Conservation (phyloP, 495 filamentous ascomycete genomes). For the Lineolata rhizophorae region DNA sequence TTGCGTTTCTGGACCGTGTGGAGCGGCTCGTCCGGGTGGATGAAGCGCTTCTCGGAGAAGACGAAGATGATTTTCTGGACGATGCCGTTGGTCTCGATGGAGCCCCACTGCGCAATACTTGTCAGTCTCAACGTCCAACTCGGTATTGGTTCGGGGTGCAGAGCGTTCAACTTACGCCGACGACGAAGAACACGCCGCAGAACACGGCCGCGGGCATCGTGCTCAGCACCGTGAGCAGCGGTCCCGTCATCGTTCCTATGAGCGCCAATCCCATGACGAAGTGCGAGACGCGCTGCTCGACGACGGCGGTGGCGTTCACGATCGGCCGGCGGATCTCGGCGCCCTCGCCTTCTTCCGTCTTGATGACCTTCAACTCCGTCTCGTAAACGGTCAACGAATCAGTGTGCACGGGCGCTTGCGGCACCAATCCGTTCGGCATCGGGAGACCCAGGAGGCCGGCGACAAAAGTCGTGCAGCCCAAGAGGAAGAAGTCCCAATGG, state of each 20-base stretch:
- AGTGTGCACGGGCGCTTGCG: constrained; percentile 78
- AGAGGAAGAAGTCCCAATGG: constrained; percentile 82
- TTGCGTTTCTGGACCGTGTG: constrained; percentile 31
- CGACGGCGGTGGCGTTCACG: constrained; percentile 42
- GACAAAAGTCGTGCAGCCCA: constrained; percentile 66
- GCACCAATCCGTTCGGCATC: constrained; percentile 57
- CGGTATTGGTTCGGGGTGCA: not conserved
- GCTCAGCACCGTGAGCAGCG: constrained; percentile 56
- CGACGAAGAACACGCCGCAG: constrained; percentile 82
- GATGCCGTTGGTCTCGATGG: constrained; percentile 61
- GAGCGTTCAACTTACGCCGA: constrained; percentile 24
- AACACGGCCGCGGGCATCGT: constrained; percentile 71
- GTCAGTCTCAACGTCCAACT: not conserved
- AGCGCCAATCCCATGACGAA: constrained; percentile 59
- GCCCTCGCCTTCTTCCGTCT: constrained; percentile 21
- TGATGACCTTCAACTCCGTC: constrained; percentile 10
- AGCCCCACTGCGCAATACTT: constrained; percentile 6
- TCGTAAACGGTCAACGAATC: constrained; percentile 30
- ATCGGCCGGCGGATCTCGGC: constrained; percentile 33
- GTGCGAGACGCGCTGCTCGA: constrained; percentile 76
- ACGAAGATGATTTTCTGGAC: constrained; percentile 62
- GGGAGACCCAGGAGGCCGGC: constrained; percentile 66
- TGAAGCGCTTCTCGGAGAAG: constrained; percentile 38
- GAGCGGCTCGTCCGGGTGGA: constrained; percentile 40
- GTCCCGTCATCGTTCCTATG: constrained; percentile 66